Percentiles rank a stretch among this genome's conserved stretches.
Evolutionary conservation across 1,284 basidiomycete genomes (phyloP).

Genomic region (Sporisorium iseilematis-ciliati): DNA sequence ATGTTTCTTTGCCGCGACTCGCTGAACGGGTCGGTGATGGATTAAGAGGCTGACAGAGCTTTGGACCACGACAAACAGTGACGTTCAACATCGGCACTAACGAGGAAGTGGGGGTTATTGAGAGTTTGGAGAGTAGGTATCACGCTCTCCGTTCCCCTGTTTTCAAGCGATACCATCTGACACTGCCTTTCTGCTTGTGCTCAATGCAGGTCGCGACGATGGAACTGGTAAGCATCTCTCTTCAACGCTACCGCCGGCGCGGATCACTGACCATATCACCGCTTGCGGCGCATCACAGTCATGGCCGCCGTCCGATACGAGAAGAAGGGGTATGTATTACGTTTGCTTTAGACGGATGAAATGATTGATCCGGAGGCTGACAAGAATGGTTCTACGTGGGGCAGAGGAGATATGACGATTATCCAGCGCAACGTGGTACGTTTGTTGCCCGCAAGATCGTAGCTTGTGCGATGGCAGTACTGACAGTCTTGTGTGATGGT

Average conservation of each 20-base stretch:
- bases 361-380: too few relatives aligned
- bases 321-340: constrained; percentile 16
- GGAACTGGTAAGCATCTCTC: constrained; percentile 11
- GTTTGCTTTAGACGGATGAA: too few relatives aligned
- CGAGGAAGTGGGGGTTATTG: constrained; percentile 38
- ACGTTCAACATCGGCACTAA: constrained; percentile 34
- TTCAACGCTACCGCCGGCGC: neutral
- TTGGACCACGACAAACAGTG: constrained; percentile 10
- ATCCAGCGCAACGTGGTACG: constrained; percentile 34
- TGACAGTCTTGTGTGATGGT: neutral
- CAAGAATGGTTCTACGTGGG: neutral
- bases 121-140: constrained; percentile 23
- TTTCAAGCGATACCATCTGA: neutral
- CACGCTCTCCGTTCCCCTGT: neutral
- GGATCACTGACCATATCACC: neutral
- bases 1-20: too few relatives aligned
- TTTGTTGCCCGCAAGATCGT: neutral
- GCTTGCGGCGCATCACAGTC: constrained; percentile 6
- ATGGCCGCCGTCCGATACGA: constrained; percentile 37
- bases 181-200: neutral
- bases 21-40: too few relatives aligned
- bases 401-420: constrained; percentile 9
- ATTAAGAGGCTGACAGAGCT: too few relatives aligned
- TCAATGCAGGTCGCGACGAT: constrained; percentile 22
- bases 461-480: neutral